Base-by-base conservation (phyloP, 2,329 filamentous ascomycete genomes). In the Microcera coccophila region DNA sequence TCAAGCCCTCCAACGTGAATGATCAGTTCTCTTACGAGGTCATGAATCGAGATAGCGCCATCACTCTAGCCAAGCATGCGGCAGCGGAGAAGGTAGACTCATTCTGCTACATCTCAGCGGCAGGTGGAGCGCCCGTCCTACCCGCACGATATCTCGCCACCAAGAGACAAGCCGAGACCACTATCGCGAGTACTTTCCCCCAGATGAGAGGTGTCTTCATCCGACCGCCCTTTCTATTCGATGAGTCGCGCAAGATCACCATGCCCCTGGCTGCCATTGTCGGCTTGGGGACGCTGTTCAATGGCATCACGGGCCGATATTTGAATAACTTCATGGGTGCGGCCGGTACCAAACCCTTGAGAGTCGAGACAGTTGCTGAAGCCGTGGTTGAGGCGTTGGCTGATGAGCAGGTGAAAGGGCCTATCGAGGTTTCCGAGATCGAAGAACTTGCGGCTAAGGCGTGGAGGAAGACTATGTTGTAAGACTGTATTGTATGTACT, bases 391-490 rank as follows among this genome's bases (percentile, higher is more conserved):
- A 97, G 69, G 89, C 87, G 16, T 73, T 97, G 47, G 79, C 79
- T 38, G 86, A 95, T 55, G 81, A 85, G 31, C 68, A 69, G 1
- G 77, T 88, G 1, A 82, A 76, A 45, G 93, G 93, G 0, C 81
- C 84, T 0, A 76, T 97, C 1, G 89, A 91, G 60, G 80, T 86
- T 3, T 75, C 81, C 39, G 76, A 87, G 63, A 91, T 98, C 52
- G 88, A 95, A 63, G 78, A 81, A 52, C 67, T 97, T 55, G 90
- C 87, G 10, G 84, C 77, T 46, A 86, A 84, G 62, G 84, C 82
- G 3, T 97, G 93, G 93, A 84, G 93, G 62, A 90, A 85, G 66
- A 82, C 78, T 15, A 97, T 98, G 93, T 66, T 94, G 55, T 96
- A 67, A 75, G 35, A 44, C 32, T 40, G 38, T 47, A 29, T 39